Evolutionary conservation across 495 filamentous ascomycete genomes (phyloP).

Genomic region (Hypoxylon lenormandii): DNA sequence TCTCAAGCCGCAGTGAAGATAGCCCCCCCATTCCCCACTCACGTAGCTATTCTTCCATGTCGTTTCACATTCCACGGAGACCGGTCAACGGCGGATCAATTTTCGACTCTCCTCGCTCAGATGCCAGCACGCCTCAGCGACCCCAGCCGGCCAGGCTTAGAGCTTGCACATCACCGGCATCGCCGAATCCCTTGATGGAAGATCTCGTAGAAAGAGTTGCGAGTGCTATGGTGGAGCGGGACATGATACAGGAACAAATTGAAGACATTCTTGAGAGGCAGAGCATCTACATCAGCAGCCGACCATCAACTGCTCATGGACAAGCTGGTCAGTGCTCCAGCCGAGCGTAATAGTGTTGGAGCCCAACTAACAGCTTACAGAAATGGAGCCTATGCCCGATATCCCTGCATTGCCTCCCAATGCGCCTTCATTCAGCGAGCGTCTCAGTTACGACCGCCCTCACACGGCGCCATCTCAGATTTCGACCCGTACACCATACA

Average conservation of each 20-base stretch:
- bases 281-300: conserved; percentile 63
- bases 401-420: conserved; percentile 61
- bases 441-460: conserved; percentile 58
- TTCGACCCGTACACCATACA: conserved; percentile 33
- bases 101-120: conserved; percentile 48
- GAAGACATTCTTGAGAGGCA: conserved; percentile 66
- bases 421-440: conserved; percentile 64
- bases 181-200: conserved; percentile 53
- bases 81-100: conserved; percentile 52
- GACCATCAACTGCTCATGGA: conserved; percentile 60
- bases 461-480: conserved; percentile 51
- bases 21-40: conserved; percentile 55
- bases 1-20: conserved; percentile 53
- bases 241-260: conserved; percentile 64
- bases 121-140: conserved; percentile 40
- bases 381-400: conserved; percentile 60
- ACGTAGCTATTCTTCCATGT: conserved; percentile 61
- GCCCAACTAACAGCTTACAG: conserved; percentile 42
- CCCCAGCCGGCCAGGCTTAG: conserved; percentile 50
- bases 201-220: conserved; percentile 64
- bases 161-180: conserved; percentile 46
- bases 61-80: conserved; percentile 65
- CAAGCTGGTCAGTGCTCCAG: conserved; percentile 37
- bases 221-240: conserved; percentile 64
- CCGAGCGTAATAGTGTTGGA: background rate